Evolutionary conservation across 768 basidiomycete species (phyloP), one percentile per base, ranked within the genome.

Genomic region (Mycena galopus): DNA sequence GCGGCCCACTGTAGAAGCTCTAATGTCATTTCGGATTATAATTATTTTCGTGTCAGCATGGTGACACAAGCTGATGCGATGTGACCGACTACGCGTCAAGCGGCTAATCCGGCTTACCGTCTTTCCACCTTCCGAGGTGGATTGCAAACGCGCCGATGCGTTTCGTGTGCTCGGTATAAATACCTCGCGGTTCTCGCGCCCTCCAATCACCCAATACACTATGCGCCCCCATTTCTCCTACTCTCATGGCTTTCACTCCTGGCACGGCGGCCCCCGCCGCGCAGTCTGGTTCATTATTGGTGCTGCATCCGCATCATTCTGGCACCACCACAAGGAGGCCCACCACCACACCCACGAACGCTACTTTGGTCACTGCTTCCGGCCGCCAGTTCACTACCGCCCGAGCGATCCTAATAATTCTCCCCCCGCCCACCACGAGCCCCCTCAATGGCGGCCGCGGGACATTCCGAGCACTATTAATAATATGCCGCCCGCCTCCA

Each of bases 241-340:
- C 64, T 30, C 55, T 21, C 67, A 69, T 42, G 57, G 60, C 71
- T 75, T 72, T 55, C 74, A 75, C 65, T 66, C 71, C 35, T 73
- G 72, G 72, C 62, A 47, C 44, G 65, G 74, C 44, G 65, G 74
- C 29, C 74, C 74, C 25, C 70, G 73, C 32, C 61, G 73, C 27
- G 23, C 59, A 10, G 32, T 72, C 37, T 75, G 73, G 73, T 75
- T 75, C 44, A n/a, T 69, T 16, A 25, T 75, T 29, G 74, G 74
- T 19, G 74, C 71, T 77, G 81, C 80, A 65, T 80, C 81, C 61
- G 85, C 84, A 47, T 81, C 81, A n/a, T 79, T 79, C 53, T 84
- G 79, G 82, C 79, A 83, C 16, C 85, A 84, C 78, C 84, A 84
- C 73, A 85, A 86, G 44, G 84, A 86, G 44, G 80, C 77, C 19